phyloP scores from a whole-genome alignment of 192 early-diverging fungal genomes.

The Backusella mclennaniae region DNA sequence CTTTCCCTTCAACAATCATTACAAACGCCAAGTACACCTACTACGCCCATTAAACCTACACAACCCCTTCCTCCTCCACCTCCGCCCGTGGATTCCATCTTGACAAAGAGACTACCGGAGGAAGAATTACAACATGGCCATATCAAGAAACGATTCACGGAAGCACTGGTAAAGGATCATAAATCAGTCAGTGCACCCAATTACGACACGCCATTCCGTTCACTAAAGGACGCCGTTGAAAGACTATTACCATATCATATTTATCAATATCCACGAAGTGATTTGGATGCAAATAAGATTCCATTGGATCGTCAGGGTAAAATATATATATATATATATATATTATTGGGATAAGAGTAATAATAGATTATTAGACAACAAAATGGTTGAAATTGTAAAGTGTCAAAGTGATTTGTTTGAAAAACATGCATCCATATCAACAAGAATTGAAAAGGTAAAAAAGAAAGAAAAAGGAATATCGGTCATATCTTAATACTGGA shows the following conservation, averaged over 20 bases:
- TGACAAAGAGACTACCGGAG: constrained; percentile 21
- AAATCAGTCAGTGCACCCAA: constrained; percentile 39
- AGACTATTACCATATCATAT: constrained; percentile 74
- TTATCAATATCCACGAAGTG: constrained; percentile 63
- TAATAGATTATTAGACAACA: constrained; percentile 6
- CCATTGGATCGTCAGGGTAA: constrained; percentile 35
- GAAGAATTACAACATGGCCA: constrained; percentile 30
- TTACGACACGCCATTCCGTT: constrained; percentile 61
- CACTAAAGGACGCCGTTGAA: constrained; percentile 57
- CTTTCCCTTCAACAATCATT: constrained; percentile 26
- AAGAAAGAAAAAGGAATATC: not conserved
- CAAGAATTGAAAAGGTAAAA: constrained; percentile 13
- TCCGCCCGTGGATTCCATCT: not conserved
- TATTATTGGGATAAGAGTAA: not conserved
- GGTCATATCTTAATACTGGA: not conserved
- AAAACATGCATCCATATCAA: constrained; percentile 8
- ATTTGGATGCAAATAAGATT: constrained; percentile 37
- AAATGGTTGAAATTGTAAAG: constrained; percentile 28
- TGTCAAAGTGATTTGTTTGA: constrained; percentile 24
- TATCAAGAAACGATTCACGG: constrained; percentile 40
- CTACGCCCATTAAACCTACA: constrained; percentile 25
- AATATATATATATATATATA: not conserved
- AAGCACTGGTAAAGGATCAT: constrained; percentile 54
- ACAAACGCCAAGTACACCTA: constrained; percentile 26
- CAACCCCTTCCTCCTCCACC: not conserved